A percentile compares a stretch with the other conserved stretches of the same genome.
Evolutionary conservation across 805 yeast species (phyloP).

Genomic region (Metschnikowia hibisci): DNA sequence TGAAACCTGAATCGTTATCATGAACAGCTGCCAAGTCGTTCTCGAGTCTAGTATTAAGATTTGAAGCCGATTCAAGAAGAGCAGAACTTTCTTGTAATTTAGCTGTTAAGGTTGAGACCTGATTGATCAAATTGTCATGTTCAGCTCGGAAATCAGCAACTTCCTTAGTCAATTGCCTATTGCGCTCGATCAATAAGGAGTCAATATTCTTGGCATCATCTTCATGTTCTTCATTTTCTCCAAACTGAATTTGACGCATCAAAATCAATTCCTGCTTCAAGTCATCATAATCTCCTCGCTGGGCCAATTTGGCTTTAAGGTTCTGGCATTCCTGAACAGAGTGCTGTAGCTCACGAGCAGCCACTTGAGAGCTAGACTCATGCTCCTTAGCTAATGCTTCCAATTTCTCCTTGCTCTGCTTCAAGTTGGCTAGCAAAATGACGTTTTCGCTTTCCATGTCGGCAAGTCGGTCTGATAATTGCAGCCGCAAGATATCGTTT

Average conservation of each 20-base stretch:
- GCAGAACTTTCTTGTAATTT: constrained; percentile 30
- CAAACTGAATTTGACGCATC: constrained; percentile 72
- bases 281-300: constrained; percentile 72
- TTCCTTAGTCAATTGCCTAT: constrained; percentile 69
- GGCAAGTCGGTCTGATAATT: constrained; percentile 42
- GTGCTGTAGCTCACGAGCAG: constrained; percentile 45
- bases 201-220: constrained; percentile 40
- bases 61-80: constrained; percentile 41
- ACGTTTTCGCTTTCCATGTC: constrained; percentile 71
- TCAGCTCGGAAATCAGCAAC: constrained; percentile 62
- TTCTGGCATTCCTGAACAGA: constrained; percentile 47
- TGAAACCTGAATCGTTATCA: constrained; percentile 38
- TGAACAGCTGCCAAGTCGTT: constrained; percentile 63
- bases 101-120: constrained; percentile 38
- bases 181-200: constrained; percentile 61
- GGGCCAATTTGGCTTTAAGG: constrained; percentile 47
- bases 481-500: constrained; percentile 37
- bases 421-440: constrained; percentile 53
- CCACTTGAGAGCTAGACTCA: constrained; percentile 32
- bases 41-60: constrained; percentile 63
- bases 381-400: constrained; percentile 21
- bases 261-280: constrained; percentile 71
- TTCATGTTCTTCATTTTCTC: constrained; percentile 39
- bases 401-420: constrained; percentile 40
- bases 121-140: constrained; percentile 43